Evolutionary conservation across 371 early-diverging fungal genomes (phyloP).

Genomic region (Rhizopus delemar): DNA sequence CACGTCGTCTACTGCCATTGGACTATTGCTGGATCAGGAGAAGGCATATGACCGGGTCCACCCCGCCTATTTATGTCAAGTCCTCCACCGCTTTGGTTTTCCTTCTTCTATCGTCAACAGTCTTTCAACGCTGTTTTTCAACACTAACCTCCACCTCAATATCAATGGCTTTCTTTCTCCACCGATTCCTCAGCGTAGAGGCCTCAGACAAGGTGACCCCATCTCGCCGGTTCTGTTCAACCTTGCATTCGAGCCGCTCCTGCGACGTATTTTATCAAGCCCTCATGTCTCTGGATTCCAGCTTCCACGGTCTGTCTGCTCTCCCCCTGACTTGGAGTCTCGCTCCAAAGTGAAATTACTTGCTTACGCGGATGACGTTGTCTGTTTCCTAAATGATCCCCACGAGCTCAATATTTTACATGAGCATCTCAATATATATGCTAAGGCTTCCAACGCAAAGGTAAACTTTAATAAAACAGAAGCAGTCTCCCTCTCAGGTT

Average conservation of each 20-base stretch:
- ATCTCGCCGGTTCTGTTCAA: constrained; percentile 35
- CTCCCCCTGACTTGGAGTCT: neutral
- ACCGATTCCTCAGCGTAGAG: constrained; percentile 18
- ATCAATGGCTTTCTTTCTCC: constrained; percentile 12
- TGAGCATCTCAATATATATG: constrained; percentile 12
- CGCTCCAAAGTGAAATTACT: constrained; percentile 14
- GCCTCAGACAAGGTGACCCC: constrained; percentile 33
- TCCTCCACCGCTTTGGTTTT: constrained; percentile 7
- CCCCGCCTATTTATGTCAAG: constrained; percentile 16
- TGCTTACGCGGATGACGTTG: constrained; percentile 25
- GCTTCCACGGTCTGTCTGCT: neutral
- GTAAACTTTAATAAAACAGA: constrained; percentile 26
- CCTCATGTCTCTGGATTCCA: constrained; percentile 1
- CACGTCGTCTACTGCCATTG: constrained; percentile 1
- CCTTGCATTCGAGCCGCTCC: constrained; percentile 31
- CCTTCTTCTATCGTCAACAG: constrained; percentile 3
- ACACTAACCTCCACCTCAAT: constrained; percentile 2
- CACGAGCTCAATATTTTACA: constrained; percentile 9
- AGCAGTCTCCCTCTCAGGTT: constrained; percentile 23
- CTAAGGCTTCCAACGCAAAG: constrained; percentile 20
- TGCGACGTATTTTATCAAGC: constrained; percentile 13
- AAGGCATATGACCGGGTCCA: constrained; percentile 19
- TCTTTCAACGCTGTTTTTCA: constrained; percentile 8
- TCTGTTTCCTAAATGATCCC: constrained; percentile 14
- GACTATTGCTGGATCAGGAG: constrained; percentile 5